Conservation (phyloP, 179 eudicot species). For the Drosera spatulata region DNA sequence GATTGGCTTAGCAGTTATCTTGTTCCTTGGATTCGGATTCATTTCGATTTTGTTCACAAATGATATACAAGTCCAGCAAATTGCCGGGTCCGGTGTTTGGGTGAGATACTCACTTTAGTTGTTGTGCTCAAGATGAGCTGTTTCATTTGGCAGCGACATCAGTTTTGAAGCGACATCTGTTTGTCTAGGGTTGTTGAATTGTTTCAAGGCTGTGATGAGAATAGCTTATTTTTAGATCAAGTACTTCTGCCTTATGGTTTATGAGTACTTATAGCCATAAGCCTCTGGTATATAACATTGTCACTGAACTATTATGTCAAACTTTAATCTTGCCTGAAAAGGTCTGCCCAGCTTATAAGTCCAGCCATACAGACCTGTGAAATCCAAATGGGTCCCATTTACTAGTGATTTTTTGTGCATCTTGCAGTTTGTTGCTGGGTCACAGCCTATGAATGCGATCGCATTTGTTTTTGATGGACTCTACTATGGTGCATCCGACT, state of each 20-base stretch:
- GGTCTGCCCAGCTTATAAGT: too few relatives aligned
- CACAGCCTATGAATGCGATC: conserved; percentile 87
- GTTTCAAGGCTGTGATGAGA: too few relatives aligned
- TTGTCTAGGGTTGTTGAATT: too few relatives aligned
- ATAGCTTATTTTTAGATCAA: too few relatives aligned
- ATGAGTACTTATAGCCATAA: too few relatives aligned
- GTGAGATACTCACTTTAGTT: conserved; percentile 26
- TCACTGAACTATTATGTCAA: too few relatives aligned
- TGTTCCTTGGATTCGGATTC: conserved; percentile 59
- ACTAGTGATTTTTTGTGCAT: not conserved
- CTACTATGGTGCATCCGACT: conserved; percentile 93
- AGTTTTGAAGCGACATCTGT: too few relatives aligned
- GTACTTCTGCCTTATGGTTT: too few relatives aligned
- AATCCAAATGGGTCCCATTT: not conserved
- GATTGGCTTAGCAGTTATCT: conserved; percentile 43
- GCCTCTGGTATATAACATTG: too few relatives aligned
- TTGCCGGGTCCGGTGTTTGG: conserved; percentile 71
- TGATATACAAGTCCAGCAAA: conserved; percentile 57
- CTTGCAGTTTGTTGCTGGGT: conserved; percentile 85
- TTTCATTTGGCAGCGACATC: too few relatives aligned
- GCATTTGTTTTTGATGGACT: conserved; percentile 96
- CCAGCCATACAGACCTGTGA: not conserved
- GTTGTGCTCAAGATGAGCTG: too few relatives aligned
- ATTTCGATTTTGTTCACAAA: conserved; percentile 46
- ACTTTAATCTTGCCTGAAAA: too few relatives aligned